Evolutionary conservation across 495 filamentous ascomycete genomes (phyloP), one percentile per base, ranked within the genome.

Genomic region (Penicillium angulare): DNA sequence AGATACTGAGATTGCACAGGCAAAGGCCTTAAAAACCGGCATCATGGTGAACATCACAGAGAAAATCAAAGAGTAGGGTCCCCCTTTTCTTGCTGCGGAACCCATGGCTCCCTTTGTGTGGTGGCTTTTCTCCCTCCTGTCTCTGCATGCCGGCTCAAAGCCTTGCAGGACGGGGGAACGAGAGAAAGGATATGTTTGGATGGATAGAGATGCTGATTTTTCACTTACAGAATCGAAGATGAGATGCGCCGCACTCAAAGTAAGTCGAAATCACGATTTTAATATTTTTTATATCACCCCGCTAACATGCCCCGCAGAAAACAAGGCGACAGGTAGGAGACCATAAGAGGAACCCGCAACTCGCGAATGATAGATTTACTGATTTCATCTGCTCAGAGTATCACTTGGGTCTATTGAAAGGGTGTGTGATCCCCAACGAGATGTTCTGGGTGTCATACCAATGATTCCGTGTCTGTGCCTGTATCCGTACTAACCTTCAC

Each of bases 21-120:
- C 64, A 56, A 59, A 55, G 52, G 58, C 59, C 64, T 63, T 53
- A 51, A 26, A 43, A 56, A 69, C 74, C 67, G 76, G 50, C 83
- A 90, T 79, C 58, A 98, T 99, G 95, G 95, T 97, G 73, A 97
- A 97, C 77, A 97, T 99, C 49, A 96, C 93, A 45, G 95, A 99
- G 39, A 97, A 96, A 81, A 99, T 99, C 75, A 99, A 97, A 76
- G 91, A 96, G 91, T 93, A 74, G 61, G 86, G 70, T 5, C 29
- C 36, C 35, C 17, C 5, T 5, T 13, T 7, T 26, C 24, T 42
- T 13, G 26, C n/a, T n/a, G n/a, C n/a, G n/a, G n/a, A n/a, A n/a
- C n/a, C n/a, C n/a, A n/a, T n/a, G n/a, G n/a, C n/a, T n/a, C n/a
- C n/a, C n/a, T n/a, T n/a, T n/a, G n/a, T n/a, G n/a, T n/a, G n/a